Conservation (phyloP, 1,139 yeast species). For the Arxiozyma telluris region DNA sequence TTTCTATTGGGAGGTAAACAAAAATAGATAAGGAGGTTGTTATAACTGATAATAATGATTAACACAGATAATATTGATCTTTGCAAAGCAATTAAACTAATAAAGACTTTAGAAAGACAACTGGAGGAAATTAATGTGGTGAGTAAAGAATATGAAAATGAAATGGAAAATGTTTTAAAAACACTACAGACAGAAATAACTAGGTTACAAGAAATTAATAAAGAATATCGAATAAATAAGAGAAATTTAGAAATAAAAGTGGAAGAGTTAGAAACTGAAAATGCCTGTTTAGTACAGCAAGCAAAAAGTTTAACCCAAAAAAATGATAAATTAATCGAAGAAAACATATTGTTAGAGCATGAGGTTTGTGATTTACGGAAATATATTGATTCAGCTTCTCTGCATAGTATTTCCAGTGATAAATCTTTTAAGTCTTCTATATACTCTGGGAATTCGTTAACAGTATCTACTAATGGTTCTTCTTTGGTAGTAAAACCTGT, state of each 20-base stretch:
- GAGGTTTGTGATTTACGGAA: conserved; percentile 12
- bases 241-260: conserved; percentile 9
- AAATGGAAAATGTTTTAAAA: conserved; percentile 13
- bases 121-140: conserved; percentile 14
- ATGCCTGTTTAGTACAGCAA: conserved; percentile 16
- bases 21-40: not conserved
- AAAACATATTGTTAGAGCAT: conserved; percentile 17
- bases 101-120: conserved; percentile 13
- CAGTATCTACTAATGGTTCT: conserved; percentile 1
- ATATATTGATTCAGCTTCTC: not conserved
- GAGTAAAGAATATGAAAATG: conserved; percentile 17
- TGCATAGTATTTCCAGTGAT: not conserved
- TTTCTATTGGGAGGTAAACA: not conserved
- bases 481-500: not conserved
- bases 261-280: conserved; percentile 19
- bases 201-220: conserved; percentile 7
- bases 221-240: not conserved
- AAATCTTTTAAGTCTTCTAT: not conserved
- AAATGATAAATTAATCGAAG: conserved; percentile 17
- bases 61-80: conserved; percentile 3
- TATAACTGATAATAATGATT: not conserved
- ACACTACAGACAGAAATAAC: conserved; percentile 7
- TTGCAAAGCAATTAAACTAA: conserved; percentile 10
- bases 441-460: not conserved
- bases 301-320: conserved; percentile 12